phyloP scores from a whole-genome alignment of 306 rosid genomes.

The Cyclanthera cordifolia region DNA sequence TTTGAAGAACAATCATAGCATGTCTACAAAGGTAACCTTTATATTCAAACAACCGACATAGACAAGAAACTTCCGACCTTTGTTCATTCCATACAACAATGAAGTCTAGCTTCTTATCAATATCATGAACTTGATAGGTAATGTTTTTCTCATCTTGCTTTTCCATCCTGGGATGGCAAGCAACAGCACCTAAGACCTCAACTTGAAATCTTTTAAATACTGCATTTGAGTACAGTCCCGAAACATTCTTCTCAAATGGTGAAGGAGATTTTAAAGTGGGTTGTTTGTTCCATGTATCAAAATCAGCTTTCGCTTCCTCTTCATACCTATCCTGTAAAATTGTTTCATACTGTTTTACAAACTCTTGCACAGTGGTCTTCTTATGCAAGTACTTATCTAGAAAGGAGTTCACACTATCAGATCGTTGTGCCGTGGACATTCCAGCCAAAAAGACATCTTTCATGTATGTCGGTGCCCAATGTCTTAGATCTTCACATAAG shows the following conservation, averaged over 20 bases:
- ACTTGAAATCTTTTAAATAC: slow-evolving; percentile 86
- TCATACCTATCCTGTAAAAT: slow-evolving; percentile 92
- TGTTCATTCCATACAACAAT: slow-evolving; percentile 53
- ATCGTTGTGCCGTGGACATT: slow-evolving; percentile 71
- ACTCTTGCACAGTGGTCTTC: slow-evolving; percentile 83
- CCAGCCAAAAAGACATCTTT: slow-evolving; percentile 71
- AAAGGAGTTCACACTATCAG: slow-evolving; percentile 86
- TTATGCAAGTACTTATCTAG: slow-evolving; percentile 86
- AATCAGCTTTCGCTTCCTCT: slow-evolving; percentile 98
- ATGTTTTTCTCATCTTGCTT: slow-evolving; percentile 48
- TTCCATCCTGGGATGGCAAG: slow-evolving; percentile 79
- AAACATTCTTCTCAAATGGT: slow-evolving; percentile 82
- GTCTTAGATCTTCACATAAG: slow-evolving; percentile 62
- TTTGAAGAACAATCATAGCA: slow-evolving; percentile 87
- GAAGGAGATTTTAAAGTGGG: slow-evolving; percentile 79
- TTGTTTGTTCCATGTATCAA: slow-evolving; percentile 77
- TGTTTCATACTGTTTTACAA: slow-evolving; percentile 66
- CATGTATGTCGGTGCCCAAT: slow-evolving; percentile 83
- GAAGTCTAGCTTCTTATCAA: slow-evolving; percentile 64
- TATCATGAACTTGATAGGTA: slow-evolving; percentile 66
- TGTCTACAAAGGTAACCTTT: slow-evolving; percentile 96
- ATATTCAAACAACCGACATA: slow-evolving; percentile 75
- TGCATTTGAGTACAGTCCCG: slow-evolving; percentile 68
- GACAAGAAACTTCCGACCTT: slow-evolving; percentile 65
- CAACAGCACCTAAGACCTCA: slow-evolving; percentile 90